phyloP scores from a whole-genome alignment of 2,329 filamentous ascomycete genomes.

The Cladosporium sp. region DNA sequence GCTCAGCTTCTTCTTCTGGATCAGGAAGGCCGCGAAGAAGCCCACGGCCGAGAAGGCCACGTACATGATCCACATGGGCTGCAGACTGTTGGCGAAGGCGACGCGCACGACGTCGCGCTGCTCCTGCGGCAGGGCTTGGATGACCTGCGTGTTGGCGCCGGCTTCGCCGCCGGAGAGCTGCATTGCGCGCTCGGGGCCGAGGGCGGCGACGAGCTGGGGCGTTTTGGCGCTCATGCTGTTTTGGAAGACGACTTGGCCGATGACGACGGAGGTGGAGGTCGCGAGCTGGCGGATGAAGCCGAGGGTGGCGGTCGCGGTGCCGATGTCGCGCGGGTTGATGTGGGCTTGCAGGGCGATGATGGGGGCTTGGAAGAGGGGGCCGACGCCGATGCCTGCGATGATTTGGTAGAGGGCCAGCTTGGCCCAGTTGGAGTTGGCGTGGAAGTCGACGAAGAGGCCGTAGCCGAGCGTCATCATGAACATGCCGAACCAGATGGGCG shows the following conservation, averaged over 20 bases:
- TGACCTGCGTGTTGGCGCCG: constrained; percentile 53
- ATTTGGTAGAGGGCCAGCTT: constrained; percentile 50
- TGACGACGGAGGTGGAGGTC: constrained; percentile 61
- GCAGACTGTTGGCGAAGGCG: constrained; percentile 39
- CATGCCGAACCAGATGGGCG: constrained; percentile 43
- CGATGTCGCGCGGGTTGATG: constrained; percentile 57
- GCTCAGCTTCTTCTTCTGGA: constrained; percentile 37
- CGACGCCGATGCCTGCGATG: constrained; percentile 57
- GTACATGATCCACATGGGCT: constrained; percentile 47
- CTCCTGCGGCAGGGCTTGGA: constrained; percentile 45
- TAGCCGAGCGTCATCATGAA: constrained; percentile 34
- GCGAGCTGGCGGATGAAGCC: constrained; percentile 63
- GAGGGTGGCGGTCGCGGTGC: constrained; percentile 62
- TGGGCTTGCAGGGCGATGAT: constrained; percentile 62
- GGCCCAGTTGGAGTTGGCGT: constrained; percentile 28
- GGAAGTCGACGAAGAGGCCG: constrained; percentile 34
- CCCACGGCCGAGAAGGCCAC: constrained; percentile 36
- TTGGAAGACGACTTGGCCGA: constrained; percentile 74
- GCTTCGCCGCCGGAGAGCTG: constrained; percentile 55
- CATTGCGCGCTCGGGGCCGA: constrained; percentile 47
- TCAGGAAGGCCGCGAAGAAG: constrained; percentile 34
- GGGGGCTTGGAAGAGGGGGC: constrained; percentile 63
- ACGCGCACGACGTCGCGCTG: constrained; percentile 38
- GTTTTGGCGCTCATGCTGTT: constrained; percentile 61
- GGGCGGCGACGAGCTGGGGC: constrained; percentile 40